Base-by-base conservation (phyloP, 495 filamentous ascomycete species). In the Penicillium canescens region DNA sequence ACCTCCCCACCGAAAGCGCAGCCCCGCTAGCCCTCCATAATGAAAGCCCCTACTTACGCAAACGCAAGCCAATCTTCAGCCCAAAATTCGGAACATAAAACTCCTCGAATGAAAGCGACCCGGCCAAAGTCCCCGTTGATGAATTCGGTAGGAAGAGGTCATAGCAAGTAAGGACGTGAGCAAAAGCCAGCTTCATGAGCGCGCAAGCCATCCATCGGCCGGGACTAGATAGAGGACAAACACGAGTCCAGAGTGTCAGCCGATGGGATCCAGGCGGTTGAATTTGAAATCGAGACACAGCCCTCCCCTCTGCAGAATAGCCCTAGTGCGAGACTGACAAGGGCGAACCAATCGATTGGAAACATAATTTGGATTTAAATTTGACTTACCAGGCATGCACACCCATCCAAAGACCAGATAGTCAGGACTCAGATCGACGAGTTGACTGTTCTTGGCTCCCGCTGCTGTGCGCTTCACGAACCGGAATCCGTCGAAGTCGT, bases 121-220 rank as follows among this genome's bases (percentile, higher is more conserved):
- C 57, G 6, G 50, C 55, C 42, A 66, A 38, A 2, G 51, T 23
- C 1, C 12, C 50, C 1, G 33, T 20, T 10, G 24, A 35, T 24
- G 38, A 56, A 21, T 58, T 57, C 48, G 52, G 58, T 11, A 67
- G 50, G 43, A 60, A 52, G 37, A 82, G 59, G 26, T 86, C 79
- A 51, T 79, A 84, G 23, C 67, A 66, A 36, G 72, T 55, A 13
- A 85, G 45, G 5, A 78, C 49, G 52, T 77, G 69, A 5, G 71
- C 75, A 26, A 85, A 54, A 12, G 83, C 71, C 39, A 79, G 61
- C 57, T 84, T 85, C 67, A 85, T 72, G 46, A 82, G 72, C 0
- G 67, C 74, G 14, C 70, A 71, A 1, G 80, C 80, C 50, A 84
- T 83, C 65, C 80, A 83, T 10, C 82, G 65, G 0, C 82, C 82